Base-by-base conservation (phyloP, 2,329 filamentous ascomycete genomes). In the Colletotrichum sp. region DNA sequence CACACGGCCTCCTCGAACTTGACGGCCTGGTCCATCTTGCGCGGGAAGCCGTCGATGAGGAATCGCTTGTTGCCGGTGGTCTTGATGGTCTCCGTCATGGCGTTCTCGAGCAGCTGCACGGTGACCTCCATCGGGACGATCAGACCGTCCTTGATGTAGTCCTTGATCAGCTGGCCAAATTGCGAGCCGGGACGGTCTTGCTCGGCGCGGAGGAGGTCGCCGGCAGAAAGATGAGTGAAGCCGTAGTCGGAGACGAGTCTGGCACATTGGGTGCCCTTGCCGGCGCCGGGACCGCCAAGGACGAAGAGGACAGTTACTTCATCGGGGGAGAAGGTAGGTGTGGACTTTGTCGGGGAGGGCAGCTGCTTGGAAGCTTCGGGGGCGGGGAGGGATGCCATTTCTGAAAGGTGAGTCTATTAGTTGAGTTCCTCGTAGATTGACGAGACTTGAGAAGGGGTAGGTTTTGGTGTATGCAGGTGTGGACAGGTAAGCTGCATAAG, bases 111-210 rank as follows among this genome's bases (percentile, higher is more conserved):
- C 44, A 99, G 88, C 81, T 96, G 94, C 76, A 99, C 94, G 7
- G 97, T 99, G 67, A 99, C 96, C 86, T 99, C 96, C 95, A 98
- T 98, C n/a, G 97, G 97, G 78, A 99, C 97, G 85, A 99, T 99
- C 80, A 93, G 93, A 76, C 97, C 97, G 84, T 99, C 94, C 83
- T 94, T 95, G 89, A 99, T 99, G 88, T 97, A 96, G 80, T 94
- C 91, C 84, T 94, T 94, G 90, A 99, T 99, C 87, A 99, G 90
- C 79, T 96, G 92, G 84, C 97, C 97, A 84, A 98, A 99, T 86
- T 98, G 90, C 79, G 93, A 95, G 74, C 95, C 96, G 0, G 92
- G 90, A 6, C 96, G 94, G 82, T 96, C 90, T 87, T 99, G 97
- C 88, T 99, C 97, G 78, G 95, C 96, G 77, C 97, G 95, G 78